Evolutionary conservation across 345 rosid genomes (phyloP).

Genomic region (Populus tremula): DNA sequence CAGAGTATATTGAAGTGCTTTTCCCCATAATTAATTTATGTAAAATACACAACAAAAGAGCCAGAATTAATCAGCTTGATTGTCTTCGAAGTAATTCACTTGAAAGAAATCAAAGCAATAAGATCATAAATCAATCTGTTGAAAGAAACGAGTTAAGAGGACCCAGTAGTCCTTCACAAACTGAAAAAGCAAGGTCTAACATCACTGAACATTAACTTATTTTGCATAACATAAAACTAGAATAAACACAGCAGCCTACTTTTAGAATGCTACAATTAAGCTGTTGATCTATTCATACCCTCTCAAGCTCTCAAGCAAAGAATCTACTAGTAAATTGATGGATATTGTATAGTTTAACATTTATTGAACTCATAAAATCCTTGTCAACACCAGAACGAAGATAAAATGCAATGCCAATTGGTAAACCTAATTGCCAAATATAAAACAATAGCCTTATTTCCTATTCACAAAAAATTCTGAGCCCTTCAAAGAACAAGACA

Average conservation of each 20-base stretch:
- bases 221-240: neutral
- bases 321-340: neutral
- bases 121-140: neutral
- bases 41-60: neutral
- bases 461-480: neutral
- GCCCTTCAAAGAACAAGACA: neutral
- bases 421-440: neutral
- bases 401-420: neutral
- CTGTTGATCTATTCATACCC: neutral
- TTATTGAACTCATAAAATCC: neutral
- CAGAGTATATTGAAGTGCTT: neutral
- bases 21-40: neutral
- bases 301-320: neutral
- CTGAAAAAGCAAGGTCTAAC: neutral
- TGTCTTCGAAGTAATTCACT: neutral
- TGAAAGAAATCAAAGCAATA: neutral
- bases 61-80: neutral
- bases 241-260: neutral
- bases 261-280: neutral
- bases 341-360: neutral
- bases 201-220: neutral
- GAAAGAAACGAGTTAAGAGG: neutral
- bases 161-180: neutral
- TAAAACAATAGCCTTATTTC: neutral
- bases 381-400: neutral